These are phyloP conservation scores for Alternaria sp. DNA, from an alignment of 2,329 filamentous ascomycete species.

Conservation along the genomic window DNA sequence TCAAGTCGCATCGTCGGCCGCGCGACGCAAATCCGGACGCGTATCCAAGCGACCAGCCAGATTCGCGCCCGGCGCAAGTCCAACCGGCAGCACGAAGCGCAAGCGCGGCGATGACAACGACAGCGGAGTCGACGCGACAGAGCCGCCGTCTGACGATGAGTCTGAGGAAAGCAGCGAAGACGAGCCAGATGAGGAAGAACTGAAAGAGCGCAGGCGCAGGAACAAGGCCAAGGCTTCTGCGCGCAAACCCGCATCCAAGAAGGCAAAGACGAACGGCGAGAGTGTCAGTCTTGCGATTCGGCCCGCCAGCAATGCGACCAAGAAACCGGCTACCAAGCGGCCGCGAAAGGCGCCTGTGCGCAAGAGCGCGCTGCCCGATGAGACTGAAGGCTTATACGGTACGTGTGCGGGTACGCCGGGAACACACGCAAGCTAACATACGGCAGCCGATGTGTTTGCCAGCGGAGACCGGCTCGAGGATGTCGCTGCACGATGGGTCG, in stretches of 20 bases:
- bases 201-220: constrained; percentile 45
- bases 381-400: constrained; percentile 65
- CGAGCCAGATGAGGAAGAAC: constrained; percentile 50
- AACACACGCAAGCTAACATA: constrained; percentile 28
- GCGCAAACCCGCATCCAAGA: constrained; percentile 56
- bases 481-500: constrained; percentile 64
- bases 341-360: constrained; percentile 58
- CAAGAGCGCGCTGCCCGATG: constrained; percentile 57
- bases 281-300: constrained; percentile 62
- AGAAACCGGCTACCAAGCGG: constrained; percentile 48
- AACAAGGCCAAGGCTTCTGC: constrained; percentile 36
- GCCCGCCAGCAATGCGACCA: constrained; percentile 50
- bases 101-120: constrained; percentile 44
- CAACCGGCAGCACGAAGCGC: constrained; percentile 42
- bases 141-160: constrained; percentile 36
- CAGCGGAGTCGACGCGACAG: constrained; percentile 38
- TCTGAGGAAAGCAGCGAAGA: constrained; percentile 43
- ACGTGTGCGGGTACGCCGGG: constrained; percentile 10
- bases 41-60: constrained; percentile 47
- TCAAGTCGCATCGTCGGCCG: constrained; percentile 34
- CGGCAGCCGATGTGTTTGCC: constrained; percentile 65
- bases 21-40: constrained; percentile 51
- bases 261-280: constrained; percentile 62
- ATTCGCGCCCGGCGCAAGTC: constrained; percentile 39
- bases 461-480: constrained; percentile 61